A percentile compares a stretch with the other conserved stretches of the same genome.
These are phyloP conservation scores for Pleurotus djamor DNA, from an alignment of 768 basidiomycete species.

Conservation along the genomic window DNA sequence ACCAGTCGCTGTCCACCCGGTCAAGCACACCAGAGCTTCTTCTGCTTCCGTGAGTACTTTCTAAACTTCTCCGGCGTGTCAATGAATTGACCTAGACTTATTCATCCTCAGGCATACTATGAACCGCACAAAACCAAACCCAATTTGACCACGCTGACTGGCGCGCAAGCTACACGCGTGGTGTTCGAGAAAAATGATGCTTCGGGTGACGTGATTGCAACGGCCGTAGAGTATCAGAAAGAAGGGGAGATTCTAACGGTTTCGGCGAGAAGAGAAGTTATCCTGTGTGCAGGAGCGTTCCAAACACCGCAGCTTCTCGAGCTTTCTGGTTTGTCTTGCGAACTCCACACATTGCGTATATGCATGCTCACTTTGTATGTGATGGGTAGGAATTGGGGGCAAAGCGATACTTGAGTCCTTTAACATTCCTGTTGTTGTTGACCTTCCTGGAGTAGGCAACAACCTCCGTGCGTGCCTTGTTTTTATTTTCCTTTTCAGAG, in stretches of 20 bases:
- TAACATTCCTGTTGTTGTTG: slow-evolving; percentile 25
- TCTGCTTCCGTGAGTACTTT: slow-evolving; percentile 1
- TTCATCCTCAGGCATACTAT: slow-evolving; percentile 4
- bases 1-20: neutral
- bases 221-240: slow-evolving; percentile 10
- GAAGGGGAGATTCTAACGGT: slow-evolving; percentile 7
- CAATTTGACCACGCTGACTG: neutral
- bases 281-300: slow-evolving; percentile 20
- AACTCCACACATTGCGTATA: neutral
- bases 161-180: slow-evolving; percentile 3
- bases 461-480: slow-evolving; percentile 22
- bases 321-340: slow-evolving; percentile 15
- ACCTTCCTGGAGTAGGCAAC: slow-evolving; percentile 39
- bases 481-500: neutral
- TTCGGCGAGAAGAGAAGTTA: slow-evolving; percentile 15
- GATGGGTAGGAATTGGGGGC: slow-evolving; percentile 37
- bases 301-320: slow-evolving; percentile 21
- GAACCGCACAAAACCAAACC: neutral
- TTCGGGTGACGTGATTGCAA: slow-evolving; percentile 2
- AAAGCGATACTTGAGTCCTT: slow-evolving; percentile 21
- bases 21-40: neutral
- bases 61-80: neutral
- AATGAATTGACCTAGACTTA: neutral
- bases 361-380: slow-evolving; percentile 19
- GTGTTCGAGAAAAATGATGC: neutral